phyloP scores from a whole-genome alignment of 331 rosid genomes.

The Saraca asoca region DNA sequence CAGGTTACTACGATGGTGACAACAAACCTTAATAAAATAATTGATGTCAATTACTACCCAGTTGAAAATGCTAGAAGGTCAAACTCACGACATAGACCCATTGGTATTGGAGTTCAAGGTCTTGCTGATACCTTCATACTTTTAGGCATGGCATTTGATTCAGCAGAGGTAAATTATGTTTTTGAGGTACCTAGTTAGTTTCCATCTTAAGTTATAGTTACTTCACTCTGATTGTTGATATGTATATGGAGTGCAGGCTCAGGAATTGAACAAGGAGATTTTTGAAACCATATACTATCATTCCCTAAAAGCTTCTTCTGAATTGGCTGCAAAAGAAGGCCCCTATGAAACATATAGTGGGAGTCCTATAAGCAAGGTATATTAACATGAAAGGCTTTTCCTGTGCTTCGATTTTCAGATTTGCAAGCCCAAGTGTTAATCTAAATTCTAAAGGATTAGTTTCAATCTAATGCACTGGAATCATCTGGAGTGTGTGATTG shows the following conservation, averaged over 20 bases:
- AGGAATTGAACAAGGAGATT: slow-evolving; percentile 58
- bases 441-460: too few species aligned
- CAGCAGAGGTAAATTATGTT: slow-evolving; percentile 45
- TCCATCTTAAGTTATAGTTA: neutral
- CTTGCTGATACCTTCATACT: slow-evolving; percentile 63
- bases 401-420: neutral
- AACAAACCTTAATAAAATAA: slow-evolving; percentile 57
- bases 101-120: slow-evolving; percentile 71
- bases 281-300: slow-evolving; percentile 61
- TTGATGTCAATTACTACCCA: slow-evolving; percentile 64
- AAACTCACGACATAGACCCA: slow-evolving; percentile 57
- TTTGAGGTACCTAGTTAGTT: neutral
- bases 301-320: slow-evolving; percentile 57
- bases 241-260: slow-evolving; percentile 41
- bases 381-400: neutral
- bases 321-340: slow-evolving; percentile 55
- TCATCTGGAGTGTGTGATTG: too few species aligned
- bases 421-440: too few species aligned
- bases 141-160: slow-evolving; percentile 67
- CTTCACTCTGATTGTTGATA: neutral
- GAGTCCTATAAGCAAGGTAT: slow-evolving; percentile 62
- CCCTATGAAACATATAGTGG: slow-evolving; percentile 59
- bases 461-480: too few species aligned
- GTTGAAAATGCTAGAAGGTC: slow-evolving; percentile 57
- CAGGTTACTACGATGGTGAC: slow-evolving; percentile 52